Conservation (phyloP, 2,329 filamentous ascomycete genomes). For the Pseudogymnoascus sp. region DNA sequence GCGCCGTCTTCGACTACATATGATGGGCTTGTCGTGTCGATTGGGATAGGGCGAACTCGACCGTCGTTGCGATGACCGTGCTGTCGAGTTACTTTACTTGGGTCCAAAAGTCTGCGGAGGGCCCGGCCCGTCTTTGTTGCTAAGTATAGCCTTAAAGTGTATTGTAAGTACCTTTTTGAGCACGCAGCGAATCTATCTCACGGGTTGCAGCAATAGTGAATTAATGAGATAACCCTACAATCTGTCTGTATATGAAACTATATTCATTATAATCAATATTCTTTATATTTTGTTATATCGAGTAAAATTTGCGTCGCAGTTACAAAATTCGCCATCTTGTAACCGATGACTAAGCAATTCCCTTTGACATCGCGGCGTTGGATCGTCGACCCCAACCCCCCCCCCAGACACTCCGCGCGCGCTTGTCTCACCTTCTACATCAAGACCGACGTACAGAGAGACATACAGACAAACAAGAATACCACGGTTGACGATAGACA, state of each 20-base stretch:
- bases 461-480: slow-evolving; percentile 6
- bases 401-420: slow-evolving; percentile 2
- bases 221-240: neutral
- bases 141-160: slow-evolving; percentile 3
- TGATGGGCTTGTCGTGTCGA: neutral
- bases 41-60: neutral
- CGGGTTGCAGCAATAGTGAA: neutral
- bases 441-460: slow-evolving; percentile 6
- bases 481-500: slow-evolving; percentile 6
- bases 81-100: neutral
- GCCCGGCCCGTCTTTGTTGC: slow-evolving; percentile 7
- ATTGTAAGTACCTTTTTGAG: neutral
- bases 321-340: neutral
- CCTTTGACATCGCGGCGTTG: neutral
- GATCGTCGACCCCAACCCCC: slow-evolving; percentile 1
- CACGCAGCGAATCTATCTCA: neutral
- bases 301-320: neutral
- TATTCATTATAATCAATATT: neutral
- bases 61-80: neutral
- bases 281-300: neutral
- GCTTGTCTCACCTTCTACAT: slow-evolving; percentile 10
- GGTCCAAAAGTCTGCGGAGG: slow-evolving; percentile 8
- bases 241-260: neutral
- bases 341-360: neutral
- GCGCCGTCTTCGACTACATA: neutral